phyloP scores from a whole-genome alignment of 441 rosid genomes.

The Pelargonium australe region DNA sequence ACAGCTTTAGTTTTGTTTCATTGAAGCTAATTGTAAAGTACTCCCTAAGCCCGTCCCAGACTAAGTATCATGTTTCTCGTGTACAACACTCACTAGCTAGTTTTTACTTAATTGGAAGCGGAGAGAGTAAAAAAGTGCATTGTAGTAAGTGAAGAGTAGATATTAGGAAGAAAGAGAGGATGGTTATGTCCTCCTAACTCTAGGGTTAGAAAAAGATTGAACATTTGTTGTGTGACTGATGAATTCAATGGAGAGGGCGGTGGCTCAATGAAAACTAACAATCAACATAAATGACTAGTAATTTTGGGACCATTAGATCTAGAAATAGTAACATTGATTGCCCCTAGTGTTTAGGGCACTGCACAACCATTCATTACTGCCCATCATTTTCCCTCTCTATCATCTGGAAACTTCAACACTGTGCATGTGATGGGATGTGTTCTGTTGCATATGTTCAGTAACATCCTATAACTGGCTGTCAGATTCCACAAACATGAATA shows the following conservation, averaged over 20 bases:
- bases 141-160: background rate
- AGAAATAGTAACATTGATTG: background rate
- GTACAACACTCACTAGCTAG: too few relatives aligned
- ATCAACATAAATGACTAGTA: background rate
- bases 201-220: background rate
- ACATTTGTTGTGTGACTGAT: background rate
- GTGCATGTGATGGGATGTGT: background rate
- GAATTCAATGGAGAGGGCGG: background rate
- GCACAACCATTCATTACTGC: background rate
- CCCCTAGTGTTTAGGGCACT: background rate
- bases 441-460: background rate
- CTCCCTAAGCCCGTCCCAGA: too few relatives aligned
- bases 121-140: background rate
- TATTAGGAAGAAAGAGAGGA: background rate
- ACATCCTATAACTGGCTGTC: background rate
- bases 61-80: too few relatives aligned
- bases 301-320: slow-evolving; percentile 1
- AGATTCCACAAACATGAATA: background rate
- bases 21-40: too few relatives aligned
- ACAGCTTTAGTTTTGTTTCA: too few relatives aligned
- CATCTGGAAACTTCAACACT: background rate
- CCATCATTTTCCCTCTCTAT: background rate
- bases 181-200: slow-evolving; percentile 1
- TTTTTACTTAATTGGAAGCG: too few relatives aligned
- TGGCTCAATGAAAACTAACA: background rate